phyloP scores from a whole-genome alignment of 176 grass and related monocot genomes.

The Oryza meyeriana region DNA sequence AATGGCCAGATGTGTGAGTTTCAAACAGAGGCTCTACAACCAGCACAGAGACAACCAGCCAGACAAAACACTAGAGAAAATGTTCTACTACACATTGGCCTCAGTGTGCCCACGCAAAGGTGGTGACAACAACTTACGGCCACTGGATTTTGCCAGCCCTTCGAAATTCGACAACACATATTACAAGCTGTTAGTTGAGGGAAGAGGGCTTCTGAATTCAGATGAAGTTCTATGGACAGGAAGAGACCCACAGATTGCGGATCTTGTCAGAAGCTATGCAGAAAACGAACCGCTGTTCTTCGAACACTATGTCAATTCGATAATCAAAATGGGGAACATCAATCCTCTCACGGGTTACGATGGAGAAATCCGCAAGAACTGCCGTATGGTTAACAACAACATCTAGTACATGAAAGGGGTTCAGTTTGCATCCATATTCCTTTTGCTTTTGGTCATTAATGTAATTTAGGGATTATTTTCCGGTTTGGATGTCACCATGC shows the following conservation, averaged over 20 bases:
- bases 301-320: slow-evolving; percentile 65
- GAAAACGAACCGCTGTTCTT: slow-evolving; percentile 66
- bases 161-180: slow-evolving; percentile 79
- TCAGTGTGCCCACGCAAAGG: slow-evolving; percentile 58
- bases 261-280: slow-evolving; percentile 61
- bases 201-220: slow-evolving; percentile 70
- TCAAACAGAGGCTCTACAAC: slow-evolving; percentile 86
- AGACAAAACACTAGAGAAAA: slow-evolving; percentile 55
- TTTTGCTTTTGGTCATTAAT: slow-evolving; percentile 30
- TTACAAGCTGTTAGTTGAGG: slow-evolving; percentile 66
- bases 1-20: slow-evolving; percentile 69
- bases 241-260: slow-evolving; percentile 43
- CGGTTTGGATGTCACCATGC: slow-evolving; percentile 29
- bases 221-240: slow-evolving; percentile 77
- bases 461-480: slow-evolving; percentile 3
- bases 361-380: slow-evolving; percentile 74
- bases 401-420: slow-evolving; percentile 21
- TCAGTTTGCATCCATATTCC: background rate
- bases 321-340: slow-evolving; percentile 73
- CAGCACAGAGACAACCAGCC: slow-evolving; percentile 55
- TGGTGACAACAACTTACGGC: slow-evolving; percentile 52
- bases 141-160: slow-evolving; percentile 53
- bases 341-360: slow-evolving; percentile 48
- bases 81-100: slow-evolving; percentile 47
- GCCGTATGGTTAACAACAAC: slow-evolving; percentile 44